Evolutionary conservation across 108 stramenopile genomes (phyloP).

Genomic region (Chaetoceros muelleri): DNA sequence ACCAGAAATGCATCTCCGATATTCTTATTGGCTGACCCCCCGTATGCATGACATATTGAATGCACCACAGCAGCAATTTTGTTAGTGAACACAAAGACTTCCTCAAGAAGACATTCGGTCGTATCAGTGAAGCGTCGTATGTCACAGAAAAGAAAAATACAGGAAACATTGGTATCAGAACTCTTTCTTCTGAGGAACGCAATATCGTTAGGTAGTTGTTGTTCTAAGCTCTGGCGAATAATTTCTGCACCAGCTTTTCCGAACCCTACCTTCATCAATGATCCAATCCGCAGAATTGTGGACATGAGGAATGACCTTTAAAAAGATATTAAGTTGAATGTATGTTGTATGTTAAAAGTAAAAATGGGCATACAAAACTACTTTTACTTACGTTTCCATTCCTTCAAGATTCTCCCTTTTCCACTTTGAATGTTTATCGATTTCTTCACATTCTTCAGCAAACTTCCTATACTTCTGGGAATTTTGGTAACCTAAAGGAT

Average conservation of each 20-base stretch:
- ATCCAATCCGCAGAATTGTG: slow-evolving; percentile 86
- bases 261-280: slow-evolving; percentile 91
- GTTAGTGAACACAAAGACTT: slow-evolving; percentile 94
- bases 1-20: slow-evolving; percentile 92
- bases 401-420: slow-evolving; percentile 67
- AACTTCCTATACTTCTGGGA: slow-evolving; percentile 52
- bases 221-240: slow-evolving; percentile 78
- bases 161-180: slow-evolving; percentile 66
- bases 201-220: slow-evolving; percentile 49
- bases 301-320: slow-evolving; percentile 65
- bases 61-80: slow-evolving; percentile 87
- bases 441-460: slow-evolving; percentile 43
- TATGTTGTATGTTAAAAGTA: not conserved
- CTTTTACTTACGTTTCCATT: slow-evolving; percentile 36
- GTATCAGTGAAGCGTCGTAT: slow-evolving; percentile 92
- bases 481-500: slow-evolving; percentile 72
- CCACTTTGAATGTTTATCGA: slow-evolving; percentile 46
- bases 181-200: slow-evolving; percentile 53
- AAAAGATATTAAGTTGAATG: not conserved
- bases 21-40: slow-evolving; percentile 90
- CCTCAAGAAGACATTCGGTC: slow-evolving; percentile 89
- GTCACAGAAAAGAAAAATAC: slow-evolving; percentile 93
- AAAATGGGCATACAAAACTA: not conserved
- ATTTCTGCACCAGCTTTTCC: slow-evolving; percentile 92
- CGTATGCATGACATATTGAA: slow-evolving; percentile 59